Evolutionary conservation across 2,329 filamentous ascomycete genomes (phyloP), one percentile per base, ranked within the genome.

Genomic region (Pyrenochaeta sp.): DNA sequence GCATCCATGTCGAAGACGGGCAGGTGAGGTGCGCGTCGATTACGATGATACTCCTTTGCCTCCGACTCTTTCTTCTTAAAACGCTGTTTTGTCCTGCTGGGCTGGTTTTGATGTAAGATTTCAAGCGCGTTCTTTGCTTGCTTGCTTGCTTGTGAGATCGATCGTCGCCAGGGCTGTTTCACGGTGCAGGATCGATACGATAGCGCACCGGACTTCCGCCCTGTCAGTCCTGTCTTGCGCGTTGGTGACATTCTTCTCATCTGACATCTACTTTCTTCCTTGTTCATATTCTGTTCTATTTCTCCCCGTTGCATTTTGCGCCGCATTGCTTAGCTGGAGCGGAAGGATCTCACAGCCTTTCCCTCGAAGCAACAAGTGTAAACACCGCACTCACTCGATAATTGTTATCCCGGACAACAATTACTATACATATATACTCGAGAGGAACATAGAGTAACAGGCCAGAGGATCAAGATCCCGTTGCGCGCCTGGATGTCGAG

Each of bases 1-100:
- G 6, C 51, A 5, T 50, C 43, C 22, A 54, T 50, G 19, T 53
- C 37, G 9, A 49, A 60, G 28, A 45, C 44, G 1, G 32, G 32
- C n/a, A 40, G 22, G 12, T 25, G 9, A 42, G 15, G 36, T 19
- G 15, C 36, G 36, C 13, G 4, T 13, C 39, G 3, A 24, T 5
- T 12, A 42, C 5, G 39, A 22, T n/a, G 37, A 22, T 42, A 42
- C 8, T 42, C 22, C 39, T 25, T 42, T 22, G n/a, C 24, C 12
- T 12, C 5, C 37, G 37, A 40, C 13, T 40, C 28, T 36, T 36
- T 36, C 32, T 36, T 36, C 32, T 36, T 30, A 30, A 1, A 30
- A 30, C 5, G 9, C 28, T 30, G 28, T 30, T 30, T 30, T 30
- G 34, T 36, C 3, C 34, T 36, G 8, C 13, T 8, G 7, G 34